These are phyloP conservation scores for Solanum chilense DNA, from an alignment of 257 asterid species.

Conservation along the genomic window DNA sequence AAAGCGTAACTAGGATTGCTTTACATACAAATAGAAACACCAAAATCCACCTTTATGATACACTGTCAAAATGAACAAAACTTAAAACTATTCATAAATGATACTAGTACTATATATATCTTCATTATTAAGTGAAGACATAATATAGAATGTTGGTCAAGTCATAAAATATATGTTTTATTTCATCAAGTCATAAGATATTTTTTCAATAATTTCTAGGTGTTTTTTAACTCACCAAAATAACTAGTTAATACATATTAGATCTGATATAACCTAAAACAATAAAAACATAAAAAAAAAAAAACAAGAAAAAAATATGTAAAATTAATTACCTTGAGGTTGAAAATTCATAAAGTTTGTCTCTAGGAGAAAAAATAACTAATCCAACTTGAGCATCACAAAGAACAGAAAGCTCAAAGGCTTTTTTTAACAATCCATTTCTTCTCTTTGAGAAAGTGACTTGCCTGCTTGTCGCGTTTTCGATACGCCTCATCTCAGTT, in stretches of 20 bases:
- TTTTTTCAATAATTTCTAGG: background rate
- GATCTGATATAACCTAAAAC: background rate
- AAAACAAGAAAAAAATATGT: background rate
- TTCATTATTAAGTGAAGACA: background rate
- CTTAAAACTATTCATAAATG: background rate
- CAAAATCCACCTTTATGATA: background rate
- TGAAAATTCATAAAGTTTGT: slow-evolving; percentile 63
- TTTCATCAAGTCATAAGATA: background rate
- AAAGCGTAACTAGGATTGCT: background rate
- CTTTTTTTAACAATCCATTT: slow-evolving; percentile 71
- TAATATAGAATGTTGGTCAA: background rate
- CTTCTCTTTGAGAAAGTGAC: slow-evolving; percentile 89
- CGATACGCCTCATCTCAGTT: slow-evolving; percentile 89
- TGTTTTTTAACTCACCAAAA: background rate
- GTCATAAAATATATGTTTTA: background rate
- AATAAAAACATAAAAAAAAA: background rate
- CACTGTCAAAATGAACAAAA: background rate
- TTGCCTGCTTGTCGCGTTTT: slow-evolving; percentile 81
- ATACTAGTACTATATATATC: background rate
- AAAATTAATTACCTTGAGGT: slow-evolving; percentile 45
- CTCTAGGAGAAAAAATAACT: slow-evolving; percentile 67
- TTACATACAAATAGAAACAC: background rate
- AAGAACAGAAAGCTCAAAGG: slow-evolving; percentile 76
- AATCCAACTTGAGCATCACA: slow-evolving; percentile 83
- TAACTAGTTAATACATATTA: background rate